phyloP scores from a whole-genome alignment of 1,284 basidiomycete species.

The Afroboletus lepidellus region DNA sequence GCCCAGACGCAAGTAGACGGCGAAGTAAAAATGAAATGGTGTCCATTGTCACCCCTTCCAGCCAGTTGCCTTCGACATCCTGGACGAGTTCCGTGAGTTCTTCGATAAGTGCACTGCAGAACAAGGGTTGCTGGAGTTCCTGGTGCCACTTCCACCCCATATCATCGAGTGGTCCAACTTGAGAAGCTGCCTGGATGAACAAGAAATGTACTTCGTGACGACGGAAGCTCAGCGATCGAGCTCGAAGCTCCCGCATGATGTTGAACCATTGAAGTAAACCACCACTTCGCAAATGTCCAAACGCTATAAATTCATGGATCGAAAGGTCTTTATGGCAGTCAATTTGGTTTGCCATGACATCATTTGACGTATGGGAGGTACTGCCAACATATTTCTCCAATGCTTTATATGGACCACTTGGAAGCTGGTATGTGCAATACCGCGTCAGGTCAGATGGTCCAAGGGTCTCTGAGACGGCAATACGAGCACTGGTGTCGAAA shows the following conservation, averaged over 20 bases:
- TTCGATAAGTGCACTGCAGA: conserved; percentile 35
- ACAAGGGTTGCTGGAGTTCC: conserved; percentile 31
- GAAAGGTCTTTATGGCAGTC: conserved; percentile 20
- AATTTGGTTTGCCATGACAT: conserved; percentile 1
- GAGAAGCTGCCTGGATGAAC: neutral
- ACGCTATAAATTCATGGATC: conserved; percentile 45
- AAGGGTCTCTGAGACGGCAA: conserved; percentile 16
- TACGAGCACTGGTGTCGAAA: conserved; percentile 16
- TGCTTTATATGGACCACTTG: conserved; percentile 32
- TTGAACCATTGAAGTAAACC: conserved; percentile 48
- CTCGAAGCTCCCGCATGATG: conserved; percentile 41
- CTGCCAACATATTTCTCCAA: conserved; percentile 38
- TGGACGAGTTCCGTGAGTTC: conserved; percentile 30
- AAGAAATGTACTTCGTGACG: conserved; percentile 34
- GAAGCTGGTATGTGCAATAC: conserved; percentile 35
- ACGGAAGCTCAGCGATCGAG: conserved; percentile 37
- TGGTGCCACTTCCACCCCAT: conserved; percentile 34
- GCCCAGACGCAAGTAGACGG: conserved; percentile 3
- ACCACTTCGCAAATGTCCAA: conserved; percentile 44
- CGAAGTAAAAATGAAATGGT: conserved; percentile 12
- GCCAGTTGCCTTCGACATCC: conserved; percentile 1
- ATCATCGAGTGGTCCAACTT: conserved; percentile 33
- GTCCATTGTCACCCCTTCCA: conserved; percentile 10
- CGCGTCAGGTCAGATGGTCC: conserved; percentile 11
- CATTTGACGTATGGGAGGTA: conserved; percentile 43